Conservation (phyloP, 129 eudicot species). For the Flaveria linearis region DNA sequence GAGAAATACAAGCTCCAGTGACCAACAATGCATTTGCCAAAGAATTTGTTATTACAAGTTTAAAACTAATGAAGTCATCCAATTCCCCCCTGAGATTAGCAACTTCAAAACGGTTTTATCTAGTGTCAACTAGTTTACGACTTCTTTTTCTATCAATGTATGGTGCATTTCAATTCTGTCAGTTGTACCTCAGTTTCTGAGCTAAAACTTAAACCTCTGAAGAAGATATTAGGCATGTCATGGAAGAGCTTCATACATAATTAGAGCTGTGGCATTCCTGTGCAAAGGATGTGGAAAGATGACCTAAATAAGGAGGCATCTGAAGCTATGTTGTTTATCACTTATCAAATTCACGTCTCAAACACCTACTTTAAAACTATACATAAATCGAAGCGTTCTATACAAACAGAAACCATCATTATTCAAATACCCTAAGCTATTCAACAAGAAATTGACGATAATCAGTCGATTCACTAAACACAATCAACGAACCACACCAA, state of each 20-base stretch:
- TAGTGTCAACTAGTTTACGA: neutral
- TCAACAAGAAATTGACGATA: neutral
- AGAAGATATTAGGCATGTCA: neutral
- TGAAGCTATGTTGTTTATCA: too few species aligned
- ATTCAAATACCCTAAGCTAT: slow-evolving; percentile 29
- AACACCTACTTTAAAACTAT: neutral
- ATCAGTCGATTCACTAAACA: neutral
- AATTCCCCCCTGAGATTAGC: neutral
- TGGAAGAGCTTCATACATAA: neutral
- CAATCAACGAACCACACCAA: slow-evolving; percentile 10
- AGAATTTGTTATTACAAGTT: too few species aligned
- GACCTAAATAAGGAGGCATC: neutral
- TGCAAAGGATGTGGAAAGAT: neutral
- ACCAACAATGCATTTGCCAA: too few species aligned
- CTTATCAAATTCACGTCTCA: neutral
- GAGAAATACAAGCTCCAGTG: neutral
- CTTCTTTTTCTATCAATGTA: neutral
- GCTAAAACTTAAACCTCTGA: neutral
- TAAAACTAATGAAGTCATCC: neutral
- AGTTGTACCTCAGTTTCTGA: neutral
- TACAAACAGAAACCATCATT: neutral
- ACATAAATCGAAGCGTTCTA: neutral
- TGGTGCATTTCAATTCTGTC: neutral
- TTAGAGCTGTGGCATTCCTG: neutral
- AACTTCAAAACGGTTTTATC: slow-evolving; percentile 14